Percentiles rank a stretch among this genome's conserved stretches.
phyloP scores from a whole-genome alignment of 257 asterid genomes.

The Orobanche coerulescens region DNA sequence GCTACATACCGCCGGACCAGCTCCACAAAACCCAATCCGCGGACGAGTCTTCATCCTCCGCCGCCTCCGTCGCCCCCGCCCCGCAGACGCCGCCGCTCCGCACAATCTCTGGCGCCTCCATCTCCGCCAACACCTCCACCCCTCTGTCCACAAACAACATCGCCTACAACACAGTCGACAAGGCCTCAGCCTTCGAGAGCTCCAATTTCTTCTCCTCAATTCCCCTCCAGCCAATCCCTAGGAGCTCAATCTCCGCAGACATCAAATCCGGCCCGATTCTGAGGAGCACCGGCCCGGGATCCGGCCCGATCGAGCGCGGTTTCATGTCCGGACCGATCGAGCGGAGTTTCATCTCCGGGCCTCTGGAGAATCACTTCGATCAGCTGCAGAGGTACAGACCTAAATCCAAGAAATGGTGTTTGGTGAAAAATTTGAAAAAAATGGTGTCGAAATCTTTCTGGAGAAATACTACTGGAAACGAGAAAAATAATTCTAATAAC shows the following conservation, averaged over 20 bases:
- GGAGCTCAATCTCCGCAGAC: conserved; percentile 34
- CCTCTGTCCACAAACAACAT: conserved; percentile 61
- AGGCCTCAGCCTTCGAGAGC: conserved; percentile 90
- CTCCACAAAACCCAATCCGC: conserved; percentile 32
- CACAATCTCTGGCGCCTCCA: conserved; percentile 90
- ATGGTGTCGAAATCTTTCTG: conserved; percentile 44
- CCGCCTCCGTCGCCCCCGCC: conserved; percentile 35
- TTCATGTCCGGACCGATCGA: conserved; percentile 97
- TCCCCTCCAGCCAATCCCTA: conserved; percentile 71
- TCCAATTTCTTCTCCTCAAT: conserved; percentile 76
- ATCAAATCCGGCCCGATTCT: conserved; percentile 76
- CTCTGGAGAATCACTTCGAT: conserved; percentile 69
- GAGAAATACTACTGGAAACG: conserved; percentile 26
- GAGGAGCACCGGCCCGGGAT: conserved; percentile 34
- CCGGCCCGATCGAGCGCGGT: conserved; percentile 74
- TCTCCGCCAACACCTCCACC: conserved; percentile 83
- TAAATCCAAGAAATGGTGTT: conserved; percentile 55
- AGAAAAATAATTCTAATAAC: conserved; percentile 9
- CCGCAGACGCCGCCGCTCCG: conserved; percentile 46
- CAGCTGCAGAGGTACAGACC: conserved; percentile 69
- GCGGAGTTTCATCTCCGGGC: conserved; percentile 78
- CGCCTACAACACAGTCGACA: conserved; percentile 45
- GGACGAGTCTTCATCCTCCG: background rate
- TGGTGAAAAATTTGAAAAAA: conserved; percentile 42
- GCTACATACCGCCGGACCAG: conserved; percentile 73